These are phyloP conservation scores for Chrysopogon serrulatus DNA, from an alignment of 176 grass and related monocot genomes.

Conservation along the genomic window DNA sequence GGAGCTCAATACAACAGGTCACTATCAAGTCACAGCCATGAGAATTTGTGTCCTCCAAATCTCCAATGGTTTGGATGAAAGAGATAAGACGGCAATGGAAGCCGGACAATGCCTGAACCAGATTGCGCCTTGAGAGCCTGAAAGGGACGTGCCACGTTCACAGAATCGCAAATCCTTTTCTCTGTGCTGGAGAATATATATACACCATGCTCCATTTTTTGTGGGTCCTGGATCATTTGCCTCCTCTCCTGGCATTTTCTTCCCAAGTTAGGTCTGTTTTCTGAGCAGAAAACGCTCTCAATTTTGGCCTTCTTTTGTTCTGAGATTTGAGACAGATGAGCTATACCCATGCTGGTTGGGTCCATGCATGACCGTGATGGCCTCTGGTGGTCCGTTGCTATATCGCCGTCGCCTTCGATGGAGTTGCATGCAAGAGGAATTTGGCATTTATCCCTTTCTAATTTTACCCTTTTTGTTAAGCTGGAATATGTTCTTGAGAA, in stretches of 20 bases:
- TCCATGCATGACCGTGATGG: conserved; percentile 10
- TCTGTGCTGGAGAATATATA: background rate
- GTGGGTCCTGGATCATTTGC: background rate
- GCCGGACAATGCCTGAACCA: conserved; percentile 34
- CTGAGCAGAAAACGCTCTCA: background rate
- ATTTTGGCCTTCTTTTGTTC: background rate
- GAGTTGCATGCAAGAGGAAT: background rate
- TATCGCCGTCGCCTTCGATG: background rate
- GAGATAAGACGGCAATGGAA: conserved; percentile 15
- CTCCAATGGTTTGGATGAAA: conserved; percentile 11
- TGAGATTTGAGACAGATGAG: background rate
- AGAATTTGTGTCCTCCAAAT: conserved; percentile 23
- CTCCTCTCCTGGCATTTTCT: background rate
- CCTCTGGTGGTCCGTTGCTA: background rate
- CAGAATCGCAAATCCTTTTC: background rate
- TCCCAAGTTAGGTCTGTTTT: background rate
- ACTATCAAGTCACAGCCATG: background rate
- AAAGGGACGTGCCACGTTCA: background rate
- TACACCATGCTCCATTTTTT: background rate
- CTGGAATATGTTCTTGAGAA: conserved; percentile 14
- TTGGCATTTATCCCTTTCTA: background rate
- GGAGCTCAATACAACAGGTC: conserved; percentile 19
- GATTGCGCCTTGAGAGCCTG: conserved; percentile 28
- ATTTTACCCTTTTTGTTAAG: background rate
- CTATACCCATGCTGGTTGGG: conserved; percentile 1